Base-by-base conservation (phyloP, 2,329 filamentous ascomycete genomes). In the Aspergillus luchuensis region DNA sequence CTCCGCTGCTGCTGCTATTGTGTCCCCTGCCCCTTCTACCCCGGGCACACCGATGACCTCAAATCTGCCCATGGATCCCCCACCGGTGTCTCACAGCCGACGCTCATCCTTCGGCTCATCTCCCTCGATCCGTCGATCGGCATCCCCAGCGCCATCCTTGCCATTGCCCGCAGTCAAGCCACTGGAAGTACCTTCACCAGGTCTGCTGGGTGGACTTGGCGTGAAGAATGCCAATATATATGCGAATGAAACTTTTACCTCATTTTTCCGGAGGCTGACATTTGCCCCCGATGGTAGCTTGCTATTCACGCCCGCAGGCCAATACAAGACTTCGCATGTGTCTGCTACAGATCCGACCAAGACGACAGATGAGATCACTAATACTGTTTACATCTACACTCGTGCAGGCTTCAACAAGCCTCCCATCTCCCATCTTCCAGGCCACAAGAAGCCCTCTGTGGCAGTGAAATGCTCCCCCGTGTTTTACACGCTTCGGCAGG, bases 381-480 rank as follows among this genome's bases (percentile, higher is more conserved):
- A 99, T 73, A 99, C 95, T 0, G 96, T 99, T 21, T 99, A 99
- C 77, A 95, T 99, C 57, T 99, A 99, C 76, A 97, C 94, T 0
- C 85, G 95, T 69, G 95, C 93, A 30, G 95, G 95, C 23, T 92
- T 99, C 72, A 98, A 97, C 79, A 97, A 96, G 74, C 92, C 95
- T 1, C 95, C 95, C 2, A 90, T 98, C 59, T 92, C 94, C 6
- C 95, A 98, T 77, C 84, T 99, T 6, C 95, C 95, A 0, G 95
- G 95, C 1, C 94, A 98, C 78, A 99, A 97, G 82, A 99, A 99
- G 76, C 95, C 95, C 0, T 98, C 95, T 0, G 91, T 99, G 10
- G 95, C 93, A 1, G 91, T 99, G 61, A 91, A 91, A 72, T 99
- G 95, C 74, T 99, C 94, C 13, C 95, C 95, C 0, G 79, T 96